phyloP scores from a whole-genome alignment of 495 filamentous ascomycete genomes.

The Neurospora sublineolata region DNA sequence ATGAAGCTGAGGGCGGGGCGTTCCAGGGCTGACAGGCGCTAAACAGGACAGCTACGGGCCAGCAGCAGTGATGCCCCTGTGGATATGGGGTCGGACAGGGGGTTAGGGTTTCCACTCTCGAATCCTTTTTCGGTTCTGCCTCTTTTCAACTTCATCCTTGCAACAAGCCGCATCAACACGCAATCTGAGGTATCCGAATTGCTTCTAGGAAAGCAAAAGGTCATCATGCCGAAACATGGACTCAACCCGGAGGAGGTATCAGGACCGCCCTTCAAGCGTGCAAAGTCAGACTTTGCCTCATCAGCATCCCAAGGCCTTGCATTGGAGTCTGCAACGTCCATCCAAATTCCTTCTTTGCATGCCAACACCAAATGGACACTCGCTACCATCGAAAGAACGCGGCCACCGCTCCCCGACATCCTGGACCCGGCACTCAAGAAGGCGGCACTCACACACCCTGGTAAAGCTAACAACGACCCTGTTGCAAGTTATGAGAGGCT shows the following conservation, averaged over 20 bases:
- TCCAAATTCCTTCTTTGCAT: slow-evolving; percentile 2
- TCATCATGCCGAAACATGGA: background rate
- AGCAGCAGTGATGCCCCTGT: background rate
- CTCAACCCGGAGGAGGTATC: background rate
- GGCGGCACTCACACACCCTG: slow-evolving; percentile 58
- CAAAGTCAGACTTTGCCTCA: slow-evolving; percentile 1
- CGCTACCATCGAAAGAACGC: slow-evolving; percentile 21
- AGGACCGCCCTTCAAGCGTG: slow-evolving; percentile 7
- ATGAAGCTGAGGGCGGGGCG: slow-evolving; percentile 2
- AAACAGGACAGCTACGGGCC: background rate
- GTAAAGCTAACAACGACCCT: slow-evolving; percentile 21
- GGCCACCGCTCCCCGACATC: slow-evolving; percentile 50
- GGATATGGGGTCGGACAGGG: background rate
- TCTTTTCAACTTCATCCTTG: background rate
- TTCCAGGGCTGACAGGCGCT: background rate
- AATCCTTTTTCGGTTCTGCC: background rate
- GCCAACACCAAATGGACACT: slow-evolving; percentile 29
- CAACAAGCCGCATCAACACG: background rate
- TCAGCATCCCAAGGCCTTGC: background rate
- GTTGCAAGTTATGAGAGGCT: slow-evolving; percentile 53
- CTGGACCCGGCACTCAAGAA: slow-evolving; percentile 43
- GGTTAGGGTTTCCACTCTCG: background rate
- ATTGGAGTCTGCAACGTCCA: background rate
- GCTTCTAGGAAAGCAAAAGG: background rate
- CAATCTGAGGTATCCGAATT: background rate